A percentile compares a stretch with the other conserved stretches of the same genome.
Conservation (phyloP, 768 basidiomycete genomes). For the Phylloporus sp. region DNA sequence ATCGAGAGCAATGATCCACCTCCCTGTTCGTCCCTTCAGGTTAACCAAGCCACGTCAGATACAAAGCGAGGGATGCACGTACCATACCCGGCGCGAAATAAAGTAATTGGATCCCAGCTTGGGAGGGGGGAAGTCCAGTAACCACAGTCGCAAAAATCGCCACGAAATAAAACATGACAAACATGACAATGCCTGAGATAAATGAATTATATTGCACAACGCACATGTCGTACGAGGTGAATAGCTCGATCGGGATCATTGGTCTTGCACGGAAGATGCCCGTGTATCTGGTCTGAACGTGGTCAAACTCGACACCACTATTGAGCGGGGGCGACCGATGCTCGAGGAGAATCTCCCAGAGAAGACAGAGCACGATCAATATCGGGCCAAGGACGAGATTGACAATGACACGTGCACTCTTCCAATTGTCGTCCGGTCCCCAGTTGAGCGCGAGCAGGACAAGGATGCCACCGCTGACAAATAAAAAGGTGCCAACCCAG, state of each 20-base stretch:
- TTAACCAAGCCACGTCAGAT: not conserved
- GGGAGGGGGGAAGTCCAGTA: slow-evolving; percentile 35
- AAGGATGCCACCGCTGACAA: slow-evolving; percentile 42
- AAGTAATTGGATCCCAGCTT: slow-evolving; percentile 46
- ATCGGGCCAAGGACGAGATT: slow-evolving; percentile 44
- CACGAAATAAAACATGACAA: slow-evolving; percentile 54
- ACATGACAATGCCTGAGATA: slow-evolving; percentile 44
- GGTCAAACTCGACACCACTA: not conserved
- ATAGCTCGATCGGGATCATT: slow-evolving; percentile 46
- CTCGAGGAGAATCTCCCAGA: slow-evolving; percentile 44
- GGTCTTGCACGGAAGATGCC: slow-evolving; percentile 33
- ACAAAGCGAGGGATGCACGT: slow-evolving; percentile 7
- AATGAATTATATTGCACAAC: slow-evolving; percentile 37
- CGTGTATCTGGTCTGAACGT: slow-evolving; percentile 3
- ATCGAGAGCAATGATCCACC: slow-evolving; percentile 35
- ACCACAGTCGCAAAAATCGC: slow-evolving; percentile 50
- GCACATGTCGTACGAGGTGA: slow-evolving; percentile 41
- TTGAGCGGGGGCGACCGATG: slow-evolving; percentile 4
- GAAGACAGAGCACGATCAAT: slow-evolving; percentile 36
- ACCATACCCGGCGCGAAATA: slow-evolving; percentile 51
- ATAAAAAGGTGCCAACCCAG: slow-evolving; percentile 45
- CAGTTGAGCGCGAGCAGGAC: slow-evolving; percentile 49
- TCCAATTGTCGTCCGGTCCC: slow-evolving; percentile 45
- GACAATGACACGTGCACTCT: slow-evolving; percentile 41
- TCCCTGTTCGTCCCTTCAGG: slow-evolving; percentile 29